phyloP scores from a whole-genome alignment of 2,329 filamentous ascomycete genomes.

The Rutstroemia sydowiana region DNA sequence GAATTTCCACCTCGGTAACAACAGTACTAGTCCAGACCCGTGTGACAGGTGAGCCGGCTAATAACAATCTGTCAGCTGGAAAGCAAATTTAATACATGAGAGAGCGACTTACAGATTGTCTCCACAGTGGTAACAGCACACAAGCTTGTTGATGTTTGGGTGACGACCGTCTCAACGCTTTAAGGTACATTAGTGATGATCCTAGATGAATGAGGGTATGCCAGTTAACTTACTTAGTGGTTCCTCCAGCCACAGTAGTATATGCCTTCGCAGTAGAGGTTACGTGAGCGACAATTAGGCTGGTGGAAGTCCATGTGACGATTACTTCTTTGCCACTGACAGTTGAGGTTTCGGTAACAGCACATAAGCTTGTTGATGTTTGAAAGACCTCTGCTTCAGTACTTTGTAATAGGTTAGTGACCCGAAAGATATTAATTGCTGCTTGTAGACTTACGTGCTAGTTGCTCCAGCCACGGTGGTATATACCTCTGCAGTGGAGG shows the following conservation, averaged over 20 bases:
- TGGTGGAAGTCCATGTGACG: constrained; percentile 19
- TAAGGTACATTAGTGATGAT: constrained; percentile 13
- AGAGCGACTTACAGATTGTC: constrained; percentile 37
- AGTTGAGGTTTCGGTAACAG: constrained; percentile 41
- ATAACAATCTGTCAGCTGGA: constrained; percentile 38
- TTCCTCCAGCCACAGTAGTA: constrained; percentile 3
- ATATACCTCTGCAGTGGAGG: constrained; percentile 9
- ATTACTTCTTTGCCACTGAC: constrained; percentile 35
- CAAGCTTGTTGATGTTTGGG: constrained; percentile 33
- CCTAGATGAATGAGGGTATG: constrained; percentile 7
- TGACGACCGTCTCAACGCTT: constrained; percentile 24
- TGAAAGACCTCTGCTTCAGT: constrained; percentile 20
- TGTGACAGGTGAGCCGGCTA: constrained; percentile 36
- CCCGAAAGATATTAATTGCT: no score
- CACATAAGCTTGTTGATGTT: constrained; percentile 36
- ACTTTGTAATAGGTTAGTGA: neutral
- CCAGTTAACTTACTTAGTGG: neutral
- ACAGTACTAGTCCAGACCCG: constrained; percentile 25
- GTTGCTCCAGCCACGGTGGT: constrained; percentile 5
- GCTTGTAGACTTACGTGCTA: neutral
- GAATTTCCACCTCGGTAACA: constrained; percentile 19
- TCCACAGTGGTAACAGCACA: constrained; percentile 41
- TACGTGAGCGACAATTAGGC: constrained; percentile 18
- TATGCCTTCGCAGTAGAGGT: constrained; percentile 9
- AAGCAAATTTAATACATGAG: neutral